Conservation (phyloP, 2,329 filamentous ascomycete species). For the Claviceps monticola region DNA sequence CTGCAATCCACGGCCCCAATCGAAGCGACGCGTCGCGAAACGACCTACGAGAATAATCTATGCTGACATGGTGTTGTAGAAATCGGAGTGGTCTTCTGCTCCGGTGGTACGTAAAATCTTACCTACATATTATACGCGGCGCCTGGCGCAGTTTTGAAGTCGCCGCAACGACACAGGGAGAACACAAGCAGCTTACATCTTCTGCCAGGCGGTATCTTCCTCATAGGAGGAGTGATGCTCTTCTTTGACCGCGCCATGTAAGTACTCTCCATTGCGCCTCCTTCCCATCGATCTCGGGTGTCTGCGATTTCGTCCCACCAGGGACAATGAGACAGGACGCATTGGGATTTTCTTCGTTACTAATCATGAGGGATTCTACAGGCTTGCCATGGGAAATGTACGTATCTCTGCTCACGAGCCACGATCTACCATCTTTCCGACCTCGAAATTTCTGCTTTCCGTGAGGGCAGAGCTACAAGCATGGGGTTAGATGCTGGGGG, state of each 20-base stretch:
- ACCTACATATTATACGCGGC: background rate
- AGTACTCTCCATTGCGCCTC: constrained; percentile 18
- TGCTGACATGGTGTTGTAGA: constrained; percentile 41
- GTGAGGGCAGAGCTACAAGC: constrained; percentile 2
- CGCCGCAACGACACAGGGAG: constrained; percentile 4
- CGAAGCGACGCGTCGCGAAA: background rate
- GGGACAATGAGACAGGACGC: background rate
- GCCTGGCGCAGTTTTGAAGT: background rate
- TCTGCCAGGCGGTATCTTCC: constrained; percentile 71
- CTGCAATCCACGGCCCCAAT: background rate
- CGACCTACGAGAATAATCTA: background rate
- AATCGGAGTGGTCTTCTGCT: constrained; percentile 94
- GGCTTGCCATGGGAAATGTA: constrained; percentile 96
- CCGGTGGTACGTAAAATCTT: constrained; percentile 60
- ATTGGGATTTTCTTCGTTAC: background rate
- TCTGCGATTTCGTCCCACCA: background rate
- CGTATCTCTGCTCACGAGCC: constrained; percentile 10
- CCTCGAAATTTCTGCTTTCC: background rate
- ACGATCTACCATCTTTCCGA: constrained; percentile 1
- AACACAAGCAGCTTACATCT: constrained; percentile 8
- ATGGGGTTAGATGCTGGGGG: background rate
- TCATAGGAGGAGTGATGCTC: constrained; percentile 84
- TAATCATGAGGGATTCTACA: constrained; percentile 19
- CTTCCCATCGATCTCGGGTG: background rate
- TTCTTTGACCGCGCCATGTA: constrained; percentile 97